Base-by-base conservation (phyloP, 305 asterid species). In the Fraxinus sp. region DNA sequence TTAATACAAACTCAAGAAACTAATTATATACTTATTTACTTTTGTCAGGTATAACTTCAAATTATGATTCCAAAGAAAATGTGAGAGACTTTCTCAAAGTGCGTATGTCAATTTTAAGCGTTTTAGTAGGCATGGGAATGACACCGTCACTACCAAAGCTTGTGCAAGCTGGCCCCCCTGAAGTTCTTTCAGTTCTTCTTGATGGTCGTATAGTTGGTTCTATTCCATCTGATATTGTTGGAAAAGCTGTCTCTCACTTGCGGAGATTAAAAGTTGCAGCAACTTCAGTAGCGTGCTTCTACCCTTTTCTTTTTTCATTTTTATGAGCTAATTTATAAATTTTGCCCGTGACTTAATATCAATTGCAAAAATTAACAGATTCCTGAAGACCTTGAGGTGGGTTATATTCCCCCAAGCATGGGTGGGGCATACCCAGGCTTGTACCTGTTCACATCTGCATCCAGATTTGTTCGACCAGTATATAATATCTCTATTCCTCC, bases 371-470 rank as follows among this genome's bases (percentile, higher is more conserved):
- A 84, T 33, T 72, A 74, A 22, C 92, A 96, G 99, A 93, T 96
- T 86, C 99, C 98, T 72, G 89, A 91, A 81, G 99, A 96, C 89
- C 97, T 96, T 84, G 99, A 96, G 92, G 97, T 96, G 90, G 99
- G 99, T 71, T 92, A 91, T 89, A 83, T 96, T 88, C 99, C 98
- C 81, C 86, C 93, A 86, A 96, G 98, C 92, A 89, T 92, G 90
- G 91, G 95, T 39, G 99, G 98, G 77, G 93, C 98, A 73, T 96
- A 92, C 86, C 99, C 99, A 83, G 99, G 98, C 68, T 84, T 96
- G 66, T 93, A 85, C 87, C 86, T 96, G 82, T 96, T 90, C 87
- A 93, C 98, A 66, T 91, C 93, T 78, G 97, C 98, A 72, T 92
- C 98, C 78, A 93, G 99, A 91, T 96, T 94, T 89, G 85, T 93